Evolutionary conservation across 495 filamentous ascomycete genomes (phyloP), one percentile per base, ranked within the genome.

Genomic region (Penicillium macrosclerotiorum): DNA sequence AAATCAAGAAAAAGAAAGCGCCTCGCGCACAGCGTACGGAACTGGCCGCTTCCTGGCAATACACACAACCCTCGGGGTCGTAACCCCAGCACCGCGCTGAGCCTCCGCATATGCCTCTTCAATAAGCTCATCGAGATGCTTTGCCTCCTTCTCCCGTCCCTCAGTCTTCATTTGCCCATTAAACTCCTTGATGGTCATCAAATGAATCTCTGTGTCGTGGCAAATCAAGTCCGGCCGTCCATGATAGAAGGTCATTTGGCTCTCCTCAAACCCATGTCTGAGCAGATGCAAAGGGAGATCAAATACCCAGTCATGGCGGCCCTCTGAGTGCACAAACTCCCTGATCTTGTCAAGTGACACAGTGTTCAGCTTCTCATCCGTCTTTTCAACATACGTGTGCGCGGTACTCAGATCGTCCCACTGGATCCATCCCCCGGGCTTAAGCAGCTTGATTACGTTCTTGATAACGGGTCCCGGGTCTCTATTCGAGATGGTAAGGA

Each of bases 361-460:
- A 0, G 45, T 50, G 3, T 27, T 7, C 4, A 41, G 25, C 17
- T 22, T 31, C 4, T 30, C 22, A 25, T 52, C 42, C 5, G 38
- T 24, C 25, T 48, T 50, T 27, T 37, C 38, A 14, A 52, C 37
- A 36, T 38, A 33, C 3, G 37, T 59, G 26, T 43, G 14, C 6
- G 46, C 16, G 29, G 13, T 30, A 19, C 45, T 46, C 7, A 47
- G 35, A 23, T 70, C 68, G 22, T 66, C 65, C 67, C 68, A 72
- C 39, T 72, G 68, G n/a, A 72, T 51, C 16, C 48, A 65, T 5
- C 67, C 67, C 6, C 66, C 68, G 2, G 64, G 68, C 37, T 67
- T 67, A 1, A 72, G 55, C 34, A 72, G 34, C 8, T 35, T 32
- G n/a, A 47, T 24, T 3, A 62, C 17, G 22, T 62, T 62, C 4